Percentiles rank a stretch among this genome's conserved stretches.
phyloP scores from a whole-genome alignment of 2,329 filamentous ascomycete genomes.

The Aphanocladium album region DNA sequence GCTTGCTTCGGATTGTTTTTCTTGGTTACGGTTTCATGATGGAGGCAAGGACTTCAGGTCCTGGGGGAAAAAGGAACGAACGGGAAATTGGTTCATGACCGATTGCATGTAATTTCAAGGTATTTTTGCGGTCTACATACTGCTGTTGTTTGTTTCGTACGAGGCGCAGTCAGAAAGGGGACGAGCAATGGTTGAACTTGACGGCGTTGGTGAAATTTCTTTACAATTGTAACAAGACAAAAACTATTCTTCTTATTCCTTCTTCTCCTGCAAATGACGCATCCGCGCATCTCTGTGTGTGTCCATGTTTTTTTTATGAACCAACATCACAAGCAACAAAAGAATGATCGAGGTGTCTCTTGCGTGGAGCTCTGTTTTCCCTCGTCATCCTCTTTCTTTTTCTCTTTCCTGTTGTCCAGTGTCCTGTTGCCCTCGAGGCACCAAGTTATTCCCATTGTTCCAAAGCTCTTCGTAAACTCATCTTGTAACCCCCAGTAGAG shows the following conservation, averaged over 20 bases:
- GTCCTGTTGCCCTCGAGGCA: background rate
- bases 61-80: background rate
- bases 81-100: background rate
- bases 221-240: slow-evolving; percentile 12
- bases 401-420: background rate
- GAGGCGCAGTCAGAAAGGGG: background rate
- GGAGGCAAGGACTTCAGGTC: background rate
- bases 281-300: background rate
- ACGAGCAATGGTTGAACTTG: background rate
- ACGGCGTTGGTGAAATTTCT: slow-evolving; percentile 4
- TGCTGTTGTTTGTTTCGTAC: background rate
- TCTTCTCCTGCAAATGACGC: slow-evolving; percentile 8
- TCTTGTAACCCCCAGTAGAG: background rate
- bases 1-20: background rate
- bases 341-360: background rate
- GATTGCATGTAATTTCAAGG: background rate
- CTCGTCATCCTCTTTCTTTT: background rate
- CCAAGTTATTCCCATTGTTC: background rate
- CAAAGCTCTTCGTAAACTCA: background rate
- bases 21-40: background rate
- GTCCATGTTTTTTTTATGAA: background rate
- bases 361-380: background rate
- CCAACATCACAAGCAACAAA: background rate
- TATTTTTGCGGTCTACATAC: background rate
- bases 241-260: slow-evolving; percentile 9